Percentiles rank a stretch among this genome's conserved stretches.
Evolutionary conservation across 176 grass and related monocot genomes (phyloP).

Genomic region (Aegilops speltoides): DNA sequence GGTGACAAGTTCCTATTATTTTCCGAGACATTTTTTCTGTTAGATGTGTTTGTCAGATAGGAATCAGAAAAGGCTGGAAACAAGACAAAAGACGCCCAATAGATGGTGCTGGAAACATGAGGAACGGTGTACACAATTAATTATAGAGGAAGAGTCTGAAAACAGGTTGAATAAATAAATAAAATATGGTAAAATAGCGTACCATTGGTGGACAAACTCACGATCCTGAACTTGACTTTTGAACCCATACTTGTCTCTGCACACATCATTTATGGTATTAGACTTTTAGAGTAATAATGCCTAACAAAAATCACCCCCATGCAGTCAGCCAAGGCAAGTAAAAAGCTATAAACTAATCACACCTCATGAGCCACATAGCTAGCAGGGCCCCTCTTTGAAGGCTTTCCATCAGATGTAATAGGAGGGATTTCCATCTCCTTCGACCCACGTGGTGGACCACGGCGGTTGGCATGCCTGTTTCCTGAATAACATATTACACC

Average conservation of each 20-base stretch:
- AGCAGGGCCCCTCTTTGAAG: conserved; percentile 62
- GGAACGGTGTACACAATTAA: neutral
- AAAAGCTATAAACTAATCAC: conserved; percentile 23
- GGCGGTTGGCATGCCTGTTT: conserved; percentile 73
- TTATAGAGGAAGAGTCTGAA: neutral
- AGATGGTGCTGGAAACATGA: conserved; percentile 5
- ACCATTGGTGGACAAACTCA: conserved; percentile 59
- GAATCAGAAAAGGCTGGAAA: neutral
- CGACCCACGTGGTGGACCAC: conserved; percentile 52
- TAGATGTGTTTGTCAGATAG: neutral
- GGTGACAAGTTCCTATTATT: neutral
- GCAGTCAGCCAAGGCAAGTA: conserved; percentile 27
- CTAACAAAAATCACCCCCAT: conserved; percentile 5
- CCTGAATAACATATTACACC: conserved; percentile 45
- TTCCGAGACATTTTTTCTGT: neutral
- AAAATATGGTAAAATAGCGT: conserved; percentile 6
- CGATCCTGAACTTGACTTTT: conserved; percentile 85
- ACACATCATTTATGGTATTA: conserved; percentile 22
- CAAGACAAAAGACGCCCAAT: neutral
- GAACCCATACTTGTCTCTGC: conserved; percentile 99
- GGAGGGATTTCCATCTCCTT: conserved; percentile 76
- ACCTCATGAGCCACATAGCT: conserved; percentile 91
- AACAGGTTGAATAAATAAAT: conserved; percentile 12
- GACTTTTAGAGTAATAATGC: neutral
- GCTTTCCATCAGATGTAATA: conserved; percentile 69